Evolutionary conservation across 2,329 filamentous ascomycete species (phyloP).

Genomic region (Aspergillus quadricinctus): DNA sequence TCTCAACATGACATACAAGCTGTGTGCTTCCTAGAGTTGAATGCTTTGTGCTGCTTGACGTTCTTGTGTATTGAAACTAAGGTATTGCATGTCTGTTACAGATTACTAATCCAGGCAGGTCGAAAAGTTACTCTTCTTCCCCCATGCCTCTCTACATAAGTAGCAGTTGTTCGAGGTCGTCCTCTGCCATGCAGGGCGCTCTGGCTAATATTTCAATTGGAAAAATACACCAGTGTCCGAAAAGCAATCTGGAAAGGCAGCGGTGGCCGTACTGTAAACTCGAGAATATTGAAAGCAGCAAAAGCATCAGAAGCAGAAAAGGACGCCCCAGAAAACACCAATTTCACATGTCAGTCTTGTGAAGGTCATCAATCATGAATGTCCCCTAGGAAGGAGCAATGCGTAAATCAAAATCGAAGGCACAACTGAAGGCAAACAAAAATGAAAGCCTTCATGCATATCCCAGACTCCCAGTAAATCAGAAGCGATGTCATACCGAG

Average conservation of each 20-base stretch:
- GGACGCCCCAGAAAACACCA: slow-evolving; percentile 14
- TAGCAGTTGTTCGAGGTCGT: not conserved
- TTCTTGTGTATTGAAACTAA: not conserved
- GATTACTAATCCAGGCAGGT: not conserved
- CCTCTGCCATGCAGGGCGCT: not conserved
- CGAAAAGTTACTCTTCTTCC: not conserved
- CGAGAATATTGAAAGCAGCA: not conserved
- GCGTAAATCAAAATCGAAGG: slow-evolving; percentile 1
- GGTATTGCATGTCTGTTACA: not conserved
- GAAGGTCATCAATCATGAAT: slow-evolving; percentile 20
- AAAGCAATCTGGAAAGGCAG: not conserved
- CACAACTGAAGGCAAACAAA: slow-evolving; percentile 2
- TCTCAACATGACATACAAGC: not conserved
- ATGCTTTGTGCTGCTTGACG: not conserved
- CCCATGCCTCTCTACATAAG: not conserved
- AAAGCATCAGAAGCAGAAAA: not conserved
- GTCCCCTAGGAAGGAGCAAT: slow-evolving; percentile 1
- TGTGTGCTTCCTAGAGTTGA: not conserved
- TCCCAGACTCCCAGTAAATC: slow-evolving; percentile 4
- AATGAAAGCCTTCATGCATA: not conserved
- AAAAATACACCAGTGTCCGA: not conserved
- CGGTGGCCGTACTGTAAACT: not conserved
- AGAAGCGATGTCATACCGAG: not conserved
- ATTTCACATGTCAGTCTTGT: slow-evolving; percentile 9
- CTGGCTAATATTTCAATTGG: not conserved